These are phyloP conservation scores for Verticillium dahliae DNA, from an alignment of 2,329 filamentous ascomycete species.

Conservation along the genomic window DNA sequence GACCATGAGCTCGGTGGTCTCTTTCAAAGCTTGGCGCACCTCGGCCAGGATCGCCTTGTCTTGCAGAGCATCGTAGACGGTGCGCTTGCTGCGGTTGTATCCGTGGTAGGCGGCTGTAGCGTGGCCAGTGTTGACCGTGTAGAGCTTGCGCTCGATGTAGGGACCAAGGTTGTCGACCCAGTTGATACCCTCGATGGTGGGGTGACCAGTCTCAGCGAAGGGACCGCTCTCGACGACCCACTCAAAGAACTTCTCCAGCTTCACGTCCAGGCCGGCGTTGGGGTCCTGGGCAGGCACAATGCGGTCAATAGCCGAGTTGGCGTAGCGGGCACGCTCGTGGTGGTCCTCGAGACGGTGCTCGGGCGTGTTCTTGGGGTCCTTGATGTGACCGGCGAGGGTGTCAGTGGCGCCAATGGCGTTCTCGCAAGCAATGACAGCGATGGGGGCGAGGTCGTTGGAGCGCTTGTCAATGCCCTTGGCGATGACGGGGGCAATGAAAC, in stretches of 20 bases:
- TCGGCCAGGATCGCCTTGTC: slow-evolving; percentile 74
- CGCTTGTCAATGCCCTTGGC: slow-evolving; percentile 87
- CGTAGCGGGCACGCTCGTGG: slow-evolving; percentile 73
- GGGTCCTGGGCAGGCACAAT: slow-evolving; percentile 89
- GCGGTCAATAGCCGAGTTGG: slow-evolving; percentile 97
- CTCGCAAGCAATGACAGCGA: slow-evolving; percentile 95
- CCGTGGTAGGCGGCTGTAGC: slow-evolving; percentile 95
- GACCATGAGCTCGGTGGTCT: slow-evolving; percentile 82
- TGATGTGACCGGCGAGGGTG: slow-evolving; percentile 76
- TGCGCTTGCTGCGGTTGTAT: slow-evolving; percentile 77
- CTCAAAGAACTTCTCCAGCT: slow-evolving; percentile 97
- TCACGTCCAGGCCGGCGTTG: slow-evolving; percentile 78
- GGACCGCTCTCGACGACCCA: slow-evolving; percentile 92
- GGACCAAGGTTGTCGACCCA: slow-evolving; percentile 88
- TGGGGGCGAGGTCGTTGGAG: slow-evolving; percentile 53
- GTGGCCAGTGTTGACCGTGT: slow-evolving; percentile 97
- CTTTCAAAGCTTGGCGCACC: slow-evolving; percentile 72
- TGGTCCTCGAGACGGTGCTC: slow-evolving; percentile 61
- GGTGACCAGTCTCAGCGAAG: slow-evolving; percentile 65
- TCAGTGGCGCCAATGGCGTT: slow-evolving; percentile 95
- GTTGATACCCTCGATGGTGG: slow-evolving; percentile 79
- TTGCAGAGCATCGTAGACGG: slow-evolving; percentile 81
- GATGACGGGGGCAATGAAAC: slow-evolving; percentile 92
- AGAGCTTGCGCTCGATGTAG: slow-evolving; percentile 98
- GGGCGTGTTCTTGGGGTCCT: slow-evolving; percentile 64